A percentile compares a stretch with the other conserved stretches of the same genome.
These are phyloP conservation scores for Penicillium herquei DNA, from an alignment of 495 filamentous ascomycete genomes.

Conservation along the genomic window DNA sequence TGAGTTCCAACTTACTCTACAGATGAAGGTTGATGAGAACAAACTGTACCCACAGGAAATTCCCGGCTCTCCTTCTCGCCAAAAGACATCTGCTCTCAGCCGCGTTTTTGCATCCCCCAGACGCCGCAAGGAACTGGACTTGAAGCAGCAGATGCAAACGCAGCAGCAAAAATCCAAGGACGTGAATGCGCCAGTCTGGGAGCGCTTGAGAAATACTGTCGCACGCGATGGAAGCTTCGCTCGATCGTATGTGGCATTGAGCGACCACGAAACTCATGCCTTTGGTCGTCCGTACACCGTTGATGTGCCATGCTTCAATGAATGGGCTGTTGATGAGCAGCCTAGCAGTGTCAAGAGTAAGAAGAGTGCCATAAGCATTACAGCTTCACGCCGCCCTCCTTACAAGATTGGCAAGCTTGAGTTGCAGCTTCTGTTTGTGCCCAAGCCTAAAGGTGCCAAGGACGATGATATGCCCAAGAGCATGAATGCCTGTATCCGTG, in stretches of 20 bases:
- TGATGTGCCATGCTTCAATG: slow-evolving; percentile 92
- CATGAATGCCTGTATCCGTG: slow-evolving; percentile 90
- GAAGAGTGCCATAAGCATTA: slow-evolving; percentile 61
- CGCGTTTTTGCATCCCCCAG: slow-evolving; percentile 91
- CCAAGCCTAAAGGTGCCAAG: slow-evolving; percentile 80
- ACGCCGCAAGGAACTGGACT: slow-evolving; percentile 90
- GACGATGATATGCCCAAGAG: slow-evolving; percentile 99
- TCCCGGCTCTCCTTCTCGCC: slow-evolving; percentile 53
- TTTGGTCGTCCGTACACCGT: slow-evolving; percentile 84
- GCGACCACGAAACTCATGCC: slow-evolving; percentile 82
- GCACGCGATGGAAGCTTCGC: slow-evolving; percentile 91
- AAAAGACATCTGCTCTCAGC: slow-evolving; percentile 84
- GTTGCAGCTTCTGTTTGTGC: slow-evolving; percentile 89
- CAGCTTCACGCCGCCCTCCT: slow-evolving; percentile 68
- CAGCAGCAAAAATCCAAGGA: slow-evolving; percentile 70
- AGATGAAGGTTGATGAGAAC: slow-evolving; percentile 87
- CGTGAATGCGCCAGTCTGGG: slow-evolving; percentile 67
- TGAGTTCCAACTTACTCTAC: slow-evolving; percentile 94
- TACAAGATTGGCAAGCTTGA: slow-evolving; percentile 94
- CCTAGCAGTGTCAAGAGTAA: slow-evolving; percentile 86
- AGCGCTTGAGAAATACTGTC: slow-evolving; percentile 79
- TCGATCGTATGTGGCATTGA: slow-evolving; percentile 86
- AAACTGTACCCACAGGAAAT: slow-evolving; percentile 47
- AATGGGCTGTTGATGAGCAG: slow-evolving; percentile 90
- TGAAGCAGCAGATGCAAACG: slow-evolving; percentile 72